Evolutionary conservation across 176 grass and related monocot genomes (phyloP).

Genomic region (Canna indica): DNA sequence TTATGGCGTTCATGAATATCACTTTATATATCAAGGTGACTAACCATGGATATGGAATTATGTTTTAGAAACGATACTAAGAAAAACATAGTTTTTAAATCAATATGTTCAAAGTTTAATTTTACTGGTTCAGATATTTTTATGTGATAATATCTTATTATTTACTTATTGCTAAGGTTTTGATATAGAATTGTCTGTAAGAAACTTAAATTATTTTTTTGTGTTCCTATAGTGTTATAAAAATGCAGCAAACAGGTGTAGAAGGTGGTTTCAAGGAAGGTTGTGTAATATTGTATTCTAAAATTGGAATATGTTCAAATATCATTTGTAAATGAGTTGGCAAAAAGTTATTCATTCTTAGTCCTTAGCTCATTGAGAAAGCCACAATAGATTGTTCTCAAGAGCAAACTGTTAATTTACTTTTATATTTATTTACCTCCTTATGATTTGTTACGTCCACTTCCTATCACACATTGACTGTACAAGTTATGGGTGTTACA

Average conservation of each 20-base stretch:
- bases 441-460: too few relatives aligned
- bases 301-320: not conserved
- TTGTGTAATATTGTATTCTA: not conserved
- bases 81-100: too few relatives aligned
- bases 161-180: too few relatives aligned
- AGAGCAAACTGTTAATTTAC: not conserved
- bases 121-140: too few relatives aligned
- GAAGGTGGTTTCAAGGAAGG: not conserved
- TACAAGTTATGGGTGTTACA: not conserved
- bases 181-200: too few relatives aligned
- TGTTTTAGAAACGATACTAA: too few relatives aligned
- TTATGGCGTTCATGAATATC: too few relatives aligned
- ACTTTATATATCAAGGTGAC: too few relatives aligned
- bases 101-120: too few relatives aligned
- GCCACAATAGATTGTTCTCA: not conserved
- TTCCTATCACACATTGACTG: not conserved
- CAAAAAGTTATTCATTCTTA: not conserved
- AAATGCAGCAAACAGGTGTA: not conserved
- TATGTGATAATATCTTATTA: too few relatives aligned
- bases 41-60: too few relatives aligned
- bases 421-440: not conserved
- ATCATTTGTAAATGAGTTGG: not conserved
- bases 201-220: too few relatives aligned
- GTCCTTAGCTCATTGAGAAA: not conserved
- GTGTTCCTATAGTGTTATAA: not conserved